Conservation (phyloP, 2,329 filamentous ascomycete species). For the Hypocrella siamensis region DNA sequence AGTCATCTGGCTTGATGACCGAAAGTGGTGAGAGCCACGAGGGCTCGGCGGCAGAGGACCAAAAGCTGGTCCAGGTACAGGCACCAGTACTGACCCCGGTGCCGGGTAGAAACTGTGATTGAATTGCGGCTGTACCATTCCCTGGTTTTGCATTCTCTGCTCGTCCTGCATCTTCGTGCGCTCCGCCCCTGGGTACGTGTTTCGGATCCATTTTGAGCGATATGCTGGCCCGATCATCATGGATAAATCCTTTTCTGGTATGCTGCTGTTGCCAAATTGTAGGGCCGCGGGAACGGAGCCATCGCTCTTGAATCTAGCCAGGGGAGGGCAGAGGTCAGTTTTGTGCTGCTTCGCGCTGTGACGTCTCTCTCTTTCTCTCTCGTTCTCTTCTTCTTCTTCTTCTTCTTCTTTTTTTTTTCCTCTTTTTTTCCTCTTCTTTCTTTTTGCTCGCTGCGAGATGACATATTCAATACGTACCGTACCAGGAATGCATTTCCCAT, state of each 20-base stretch:
- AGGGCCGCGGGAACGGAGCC: conserved; percentile 13
- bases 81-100: too few relatives aligned
- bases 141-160: neutral
- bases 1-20: neutral
- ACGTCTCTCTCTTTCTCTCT: neutral
- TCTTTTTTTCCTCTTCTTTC: too few relatives aligned
- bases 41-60: neutral
- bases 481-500: conserved; percentile 10
- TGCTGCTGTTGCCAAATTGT: conserved; percentile 6
- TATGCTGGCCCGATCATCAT: conserved; percentile 12
- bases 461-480: too few relatives aligned
- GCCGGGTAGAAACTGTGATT: neutral
- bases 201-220: conserved; percentile 17
- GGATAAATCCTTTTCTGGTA: conserved; percentile 12
- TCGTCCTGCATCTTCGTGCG: conserved; percentile 2
- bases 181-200: neutral
- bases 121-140: neutral
- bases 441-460: too few relatives aligned
- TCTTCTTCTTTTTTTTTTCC: too few relatives aligned
- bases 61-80: neutral
- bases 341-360: neutral
- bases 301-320: conserved; percentile 11
- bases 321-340: neutral
- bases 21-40: conserved; percentile 1
- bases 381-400: conserved; percentile 1